Evolutionary conservation across 2,329 filamentous ascomycete genomes (phyloP).

Genomic region (Monosporascus cannonballus): DNA sequence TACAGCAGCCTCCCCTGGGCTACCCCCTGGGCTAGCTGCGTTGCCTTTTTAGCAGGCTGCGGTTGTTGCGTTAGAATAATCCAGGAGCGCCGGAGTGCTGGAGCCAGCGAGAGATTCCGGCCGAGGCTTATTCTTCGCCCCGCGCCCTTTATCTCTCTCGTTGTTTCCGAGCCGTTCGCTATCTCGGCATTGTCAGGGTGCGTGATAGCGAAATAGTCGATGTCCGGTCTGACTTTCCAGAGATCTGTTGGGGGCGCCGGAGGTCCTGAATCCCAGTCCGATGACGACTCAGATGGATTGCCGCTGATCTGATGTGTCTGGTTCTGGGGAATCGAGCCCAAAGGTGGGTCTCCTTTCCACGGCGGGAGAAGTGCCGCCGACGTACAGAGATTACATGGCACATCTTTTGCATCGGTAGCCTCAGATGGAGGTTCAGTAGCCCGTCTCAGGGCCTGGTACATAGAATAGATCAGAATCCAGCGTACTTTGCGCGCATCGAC

Average conservation of each 20-base stretch:
- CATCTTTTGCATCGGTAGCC: conserved; percentile 49
- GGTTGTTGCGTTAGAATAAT: conserved; percentile 19
- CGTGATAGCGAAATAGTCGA: conserved; percentile 46
- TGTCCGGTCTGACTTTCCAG: conserved; percentile 46
- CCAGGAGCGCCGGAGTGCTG: conserved; percentile 28
- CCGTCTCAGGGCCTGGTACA: conserved; percentile 64
- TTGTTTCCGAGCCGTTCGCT: conserved; percentile 2
- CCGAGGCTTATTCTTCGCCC: conserved; percentile 21
- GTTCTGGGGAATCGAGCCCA: conserved; percentile 21
- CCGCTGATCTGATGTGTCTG: conserved; percentile 21
- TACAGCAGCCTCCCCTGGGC: conserved; percentile 23
- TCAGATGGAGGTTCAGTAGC: conserved; percentile 56
- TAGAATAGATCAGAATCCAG: conserved; percentile 71
- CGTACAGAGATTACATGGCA: conserved; percentile 51
- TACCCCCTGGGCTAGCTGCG: conserved; percentile 4
- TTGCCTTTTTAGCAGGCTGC: neutral
- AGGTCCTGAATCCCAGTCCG: conserved; percentile 3
- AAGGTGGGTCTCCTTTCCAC: conserved; percentile 33
- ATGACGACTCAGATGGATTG: conserved; percentile 9
- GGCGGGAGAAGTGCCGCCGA: conserved; percentile 37
- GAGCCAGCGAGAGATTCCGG: conserved; percentile 24
- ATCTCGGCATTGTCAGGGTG: conserved; percentile 22
- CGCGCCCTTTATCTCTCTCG: conserved; percentile 4
- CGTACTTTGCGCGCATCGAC: conserved; percentile 69
- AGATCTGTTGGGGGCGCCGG: conserved; percentile 5